These are phyloP conservation scores for Gremmenia infestans DNA, from an alignment of 2,329 filamentous ascomycete genomes.

Conservation along the genomic window DNA sequence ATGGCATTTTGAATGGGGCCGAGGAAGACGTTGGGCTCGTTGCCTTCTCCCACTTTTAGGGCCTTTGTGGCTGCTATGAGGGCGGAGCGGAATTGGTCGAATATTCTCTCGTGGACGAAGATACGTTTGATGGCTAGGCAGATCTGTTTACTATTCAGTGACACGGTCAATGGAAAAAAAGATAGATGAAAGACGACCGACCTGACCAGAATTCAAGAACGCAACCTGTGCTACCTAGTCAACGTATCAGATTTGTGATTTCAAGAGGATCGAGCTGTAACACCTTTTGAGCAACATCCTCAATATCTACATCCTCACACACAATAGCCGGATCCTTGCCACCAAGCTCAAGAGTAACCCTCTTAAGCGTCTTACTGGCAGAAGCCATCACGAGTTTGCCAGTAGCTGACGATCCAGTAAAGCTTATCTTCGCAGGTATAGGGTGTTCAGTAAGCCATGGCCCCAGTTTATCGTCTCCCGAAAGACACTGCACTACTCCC, in stretches of 20 bases:
- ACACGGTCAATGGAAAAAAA: background rate
- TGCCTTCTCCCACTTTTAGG: slow-evolving; percentile 34
- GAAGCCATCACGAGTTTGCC: slow-evolving; percentile 43
- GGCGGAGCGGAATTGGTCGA: slow-evolving; percentile 43
- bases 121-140: slow-evolving; percentile 53
- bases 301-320: slow-evolving; percentile 46
- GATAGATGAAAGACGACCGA: slow-evolving; percentile 20
- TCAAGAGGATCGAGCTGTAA: background rate
- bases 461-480: slow-evolving; percentile 41
- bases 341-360: slow-evolving; percentile 47
- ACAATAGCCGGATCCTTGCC: slow-evolving; percentile 51
- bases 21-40: slow-evolving; percentile 32
- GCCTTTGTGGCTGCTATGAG: slow-evolving; percentile 40
- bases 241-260: background rate
- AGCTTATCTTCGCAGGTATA: slow-evolving; percentile 49
- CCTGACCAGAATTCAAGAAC: slow-evolving; percentile 45
- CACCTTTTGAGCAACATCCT: slow-evolving; percentile 35
- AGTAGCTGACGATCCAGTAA: slow-evolving; percentile 49
- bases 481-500: slow-evolving; percentile 50
- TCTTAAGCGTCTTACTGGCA: slow-evolving; percentile 46
- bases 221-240: slow-evolving; percentile 36
- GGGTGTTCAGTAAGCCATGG: slow-evolving; percentile 45
- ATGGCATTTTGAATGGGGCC: slow-evolving; percentile 59
- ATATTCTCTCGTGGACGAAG: slow-evolving; percentile 55
- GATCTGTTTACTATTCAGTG: slow-evolving; percentile 25